These are phyloP conservation scores for Stephania yunnanensis DNA, from an alignment of 164 flowering plant genomes.

Conservation along the genomic window DNA sequence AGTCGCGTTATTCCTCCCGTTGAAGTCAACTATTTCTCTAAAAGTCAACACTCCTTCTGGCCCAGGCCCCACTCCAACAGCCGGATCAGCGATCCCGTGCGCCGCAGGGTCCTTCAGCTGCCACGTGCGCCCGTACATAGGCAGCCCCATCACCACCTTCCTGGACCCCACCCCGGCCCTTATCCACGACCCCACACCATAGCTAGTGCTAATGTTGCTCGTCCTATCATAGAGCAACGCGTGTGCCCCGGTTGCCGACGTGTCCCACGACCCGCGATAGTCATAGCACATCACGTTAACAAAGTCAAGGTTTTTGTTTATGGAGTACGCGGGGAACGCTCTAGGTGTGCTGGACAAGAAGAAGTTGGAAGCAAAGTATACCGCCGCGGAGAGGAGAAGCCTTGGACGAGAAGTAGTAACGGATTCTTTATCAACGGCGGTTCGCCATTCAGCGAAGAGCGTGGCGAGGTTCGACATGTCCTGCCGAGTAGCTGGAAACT, in stretches of 20 bases:
- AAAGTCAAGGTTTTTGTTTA: slow-evolving; percentile 15
- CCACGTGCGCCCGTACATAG: slow-evolving; percentile 33
- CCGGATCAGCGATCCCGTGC: slow-evolving; percentile 33
- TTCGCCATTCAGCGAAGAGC: slow-evolving; percentile 27
- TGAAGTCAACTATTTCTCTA: slow-evolving; percentile 16
- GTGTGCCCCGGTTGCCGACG: slow-evolving; percentile 24
- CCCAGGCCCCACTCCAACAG: slow-evolving; percentile 29
- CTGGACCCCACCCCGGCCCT: slow-evolving; percentile 14
- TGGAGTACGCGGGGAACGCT: slow-evolving; percentile 14
- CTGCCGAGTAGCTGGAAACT: slow-evolving; percentile 16
- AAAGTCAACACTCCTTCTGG: slow-evolving; percentile 10
- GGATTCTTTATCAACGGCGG: slow-evolving; percentile 13
- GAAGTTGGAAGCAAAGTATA: slow-evolving; percentile 17
- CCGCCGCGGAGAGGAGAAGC: slow-evolving; percentile 28
- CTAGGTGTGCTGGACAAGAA: background rate
- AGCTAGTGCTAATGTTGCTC: slow-evolving; percentile 25
- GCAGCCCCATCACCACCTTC: slow-evolving; percentile 31
- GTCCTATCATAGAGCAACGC: slow-evolving; percentile 27
- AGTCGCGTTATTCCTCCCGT: slow-evolving; percentile 7
- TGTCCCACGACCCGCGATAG: slow-evolving; percentile 23
- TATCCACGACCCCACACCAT: slow-evolving; percentile 28
- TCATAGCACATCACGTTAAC: slow-evolving; percentile 24
- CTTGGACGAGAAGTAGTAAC: background rate
- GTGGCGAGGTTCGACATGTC: slow-evolving; percentile 29
- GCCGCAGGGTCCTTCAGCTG: slow-evolving; percentile 19